Percentiles rank a stretch among this genome's conserved stretches.
Conservation (phyloP, 331 rosid genomes). For the Malus hybrid region DNA sequence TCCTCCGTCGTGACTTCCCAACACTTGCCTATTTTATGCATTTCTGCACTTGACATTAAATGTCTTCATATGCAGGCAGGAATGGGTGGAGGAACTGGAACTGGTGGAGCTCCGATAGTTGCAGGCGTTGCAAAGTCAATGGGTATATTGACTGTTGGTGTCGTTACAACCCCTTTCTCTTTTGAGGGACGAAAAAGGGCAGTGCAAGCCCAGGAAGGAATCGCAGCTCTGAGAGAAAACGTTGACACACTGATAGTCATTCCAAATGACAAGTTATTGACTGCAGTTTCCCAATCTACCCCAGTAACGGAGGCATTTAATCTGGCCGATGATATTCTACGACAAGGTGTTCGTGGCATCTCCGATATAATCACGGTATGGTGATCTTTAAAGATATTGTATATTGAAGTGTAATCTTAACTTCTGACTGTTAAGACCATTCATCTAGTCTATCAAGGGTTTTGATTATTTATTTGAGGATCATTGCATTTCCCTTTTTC, state of each 20-base stretch:
- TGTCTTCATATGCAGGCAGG: constrained; percentile 61
- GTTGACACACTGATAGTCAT: constrained; percentile 95
- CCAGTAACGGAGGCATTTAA: constrained; percentile 98
- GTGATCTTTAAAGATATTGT: constrained; percentile 5
- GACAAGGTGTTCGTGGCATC: constrained; percentile 99
- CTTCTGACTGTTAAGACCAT: not conserved
- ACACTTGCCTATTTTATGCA: not conserved
- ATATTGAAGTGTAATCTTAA: not conserved
- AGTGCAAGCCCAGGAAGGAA: constrained; percentile 99
- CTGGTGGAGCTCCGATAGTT: constrained; percentile 96
- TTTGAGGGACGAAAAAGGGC: constrained; percentile 98
- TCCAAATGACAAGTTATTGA: constrained; percentile 96
- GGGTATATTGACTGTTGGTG: constrained; percentile 97
- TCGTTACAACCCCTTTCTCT: constrained; percentile 95
- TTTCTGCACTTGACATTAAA: not conserved
- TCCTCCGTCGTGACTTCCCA: constrained; percentile 17
- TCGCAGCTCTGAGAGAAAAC: constrained; percentile 89
- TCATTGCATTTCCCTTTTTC: not conserved
- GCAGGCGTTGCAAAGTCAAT: constrained; percentile 94
- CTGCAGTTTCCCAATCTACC: constrained; percentile 92
- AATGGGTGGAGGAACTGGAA: constrained; percentile 99
- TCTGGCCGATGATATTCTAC: constrained; percentile 93
- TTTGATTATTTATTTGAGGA: not conserved
- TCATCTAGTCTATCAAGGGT: not conserved
- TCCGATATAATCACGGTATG: constrained; percentile 97